Conservation (phyloP, 805 yeast genomes). For the Yamadazyma philogaea region DNA sequence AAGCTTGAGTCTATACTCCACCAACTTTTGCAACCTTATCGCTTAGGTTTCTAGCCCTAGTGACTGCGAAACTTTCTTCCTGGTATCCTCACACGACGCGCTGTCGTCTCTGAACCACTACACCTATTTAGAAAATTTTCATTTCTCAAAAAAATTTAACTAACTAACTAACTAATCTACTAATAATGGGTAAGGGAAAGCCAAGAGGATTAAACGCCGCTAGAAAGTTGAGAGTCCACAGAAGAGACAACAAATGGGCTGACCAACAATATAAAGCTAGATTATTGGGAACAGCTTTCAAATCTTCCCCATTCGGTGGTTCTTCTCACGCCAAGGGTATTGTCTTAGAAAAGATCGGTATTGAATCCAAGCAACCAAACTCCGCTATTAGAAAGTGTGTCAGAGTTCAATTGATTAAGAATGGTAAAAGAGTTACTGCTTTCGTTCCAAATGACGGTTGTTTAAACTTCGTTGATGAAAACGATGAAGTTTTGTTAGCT, state of each 20-base stretch:
- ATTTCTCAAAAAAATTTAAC: constrained; percentile 7
- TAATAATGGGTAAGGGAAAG: constrained; percentile 97
- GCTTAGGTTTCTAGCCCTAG: background rate
- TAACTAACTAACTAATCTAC: constrained; percentile 12
- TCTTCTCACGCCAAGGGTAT: constrained; percentile 99
- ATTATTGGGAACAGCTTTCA: constrained; percentile 99
- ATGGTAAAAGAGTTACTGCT: constrained; percentile 99
- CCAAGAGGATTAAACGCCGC: constrained; percentile 99
- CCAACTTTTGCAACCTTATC: background rate
- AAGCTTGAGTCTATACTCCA: too few relatives aligned
- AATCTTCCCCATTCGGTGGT: constrained; percentile 99
- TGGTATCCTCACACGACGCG: constrained; percentile 1
- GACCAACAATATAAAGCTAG: constrained; percentile 97
- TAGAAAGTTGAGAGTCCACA: constrained; percentile 99
- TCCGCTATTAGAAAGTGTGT: constrained; percentile 99
- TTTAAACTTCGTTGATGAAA: constrained; percentile 98
- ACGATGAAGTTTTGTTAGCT: constrained; percentile 98
- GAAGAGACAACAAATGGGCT: constrained; percentile 99
- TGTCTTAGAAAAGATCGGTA: constrained; percentile 98
- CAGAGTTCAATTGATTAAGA: constrained; percentile 99
- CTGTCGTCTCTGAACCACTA: constrained; percentile 7
- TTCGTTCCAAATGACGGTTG: constrained; percentile 99
- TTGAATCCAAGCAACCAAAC: constrained; percentile 99
- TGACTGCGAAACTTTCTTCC: background rate
- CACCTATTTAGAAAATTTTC: constrained; percentile 7